Evolutionary conservation across 2,329 filamentous ascomycete genomes (phyloP), one percentile per base, ranked within the genome.

Genomic region (Zalaria obscura): DNA sequence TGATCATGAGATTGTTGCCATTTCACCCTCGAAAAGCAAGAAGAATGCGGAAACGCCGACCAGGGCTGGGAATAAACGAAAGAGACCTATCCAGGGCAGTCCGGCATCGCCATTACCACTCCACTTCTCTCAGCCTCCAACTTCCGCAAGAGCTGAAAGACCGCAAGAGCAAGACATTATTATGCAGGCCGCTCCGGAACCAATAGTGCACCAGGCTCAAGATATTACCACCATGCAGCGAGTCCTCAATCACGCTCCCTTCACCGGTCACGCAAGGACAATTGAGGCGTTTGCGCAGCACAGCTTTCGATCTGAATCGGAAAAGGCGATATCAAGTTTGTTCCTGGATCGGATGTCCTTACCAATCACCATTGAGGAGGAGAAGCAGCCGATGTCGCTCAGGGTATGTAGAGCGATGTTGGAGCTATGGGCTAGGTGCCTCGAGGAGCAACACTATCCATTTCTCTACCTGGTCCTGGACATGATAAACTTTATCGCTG

Each of bases 281-380:
- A 73, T 89, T 36, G 82, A 89, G 50, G 68, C 73, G 2, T 64
- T 89, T 10, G 70, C 78, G 5, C 74, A 73, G 37, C 76, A 78
- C 55, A 57, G 66, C 3, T 78, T 85, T 40, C 78, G 80, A 2
- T 82, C 81, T 0, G 65, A 75, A n/a, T 70, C 73, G 1, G 57
- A 62, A 1, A 70, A 70, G 36, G 79, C 76, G 0, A 66, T 88
- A 5, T 75, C 81, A 0, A 75, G 81, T 3, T 66, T 78, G 25
- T 72, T 88, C 27, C 72, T 84, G 40, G 76, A 83, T 47, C 72
- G 72, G 36, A 60, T 89, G n/a, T 74, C 79, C 0, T 55, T 67
- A 4, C 67, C 78, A 46, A 40, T 67, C 60, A 37, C 63, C 56
- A 41, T 63, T 54, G 40, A 68, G 63, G 45, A 73, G 63, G 38